Conservation (phyloP, 2,329 filamentous ascomycete species). For the Cercospora citrullina region DNA sequence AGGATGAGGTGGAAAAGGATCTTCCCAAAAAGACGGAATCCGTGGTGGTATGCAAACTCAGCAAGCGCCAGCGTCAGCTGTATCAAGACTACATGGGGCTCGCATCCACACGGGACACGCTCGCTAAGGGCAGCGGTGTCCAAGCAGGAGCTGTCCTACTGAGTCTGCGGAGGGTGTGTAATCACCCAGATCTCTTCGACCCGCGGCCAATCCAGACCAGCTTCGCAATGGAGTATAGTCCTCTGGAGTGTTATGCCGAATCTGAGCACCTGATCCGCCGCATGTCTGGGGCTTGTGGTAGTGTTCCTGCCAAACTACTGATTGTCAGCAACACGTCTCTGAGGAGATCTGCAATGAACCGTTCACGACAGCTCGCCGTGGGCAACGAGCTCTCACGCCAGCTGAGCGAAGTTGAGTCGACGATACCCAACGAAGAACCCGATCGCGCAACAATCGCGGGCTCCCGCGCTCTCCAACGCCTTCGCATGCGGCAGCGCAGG, state of each 20-base stretch:
- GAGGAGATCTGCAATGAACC: conserved; percentile 21
- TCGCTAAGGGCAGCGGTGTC: conserved; percentile 91
- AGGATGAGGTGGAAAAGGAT: conserved; percentile 97
- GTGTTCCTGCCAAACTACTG: conserved; percentile 23
- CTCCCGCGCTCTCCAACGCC: conserved; percentile 30
- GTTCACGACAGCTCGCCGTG: conserved; percentile 30
- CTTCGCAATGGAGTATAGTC: conserved; percentile 77
- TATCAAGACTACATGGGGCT: conserved; percentile 96
- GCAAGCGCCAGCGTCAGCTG: conserved; percentile 89
- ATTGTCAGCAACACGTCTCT: conserved; percentile 27
- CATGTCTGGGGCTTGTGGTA: conserved; percentile 37
- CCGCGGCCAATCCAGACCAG: conserved; percentile 96
- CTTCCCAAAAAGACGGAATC: conserved; percentile 99
- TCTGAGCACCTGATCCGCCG: conserved; percentile 70
- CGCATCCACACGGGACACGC: conserved; percentile 81
- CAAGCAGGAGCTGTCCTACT: conserved; percentile 98
- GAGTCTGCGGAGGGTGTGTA: conserved; percentile 96
- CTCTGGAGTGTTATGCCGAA: conserved; percentile 70
- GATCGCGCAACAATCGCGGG: conserved; percentile 33
- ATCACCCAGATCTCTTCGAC: conserved; percentile 95
- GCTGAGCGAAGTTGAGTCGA: conserved; percentile 26
- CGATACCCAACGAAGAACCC: conserved; percentile 20
- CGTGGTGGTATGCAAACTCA: conserved; percentile 91
- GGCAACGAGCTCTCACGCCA: conserved; percentile 27
- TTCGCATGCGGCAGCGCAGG: conserved; percentile 28